Base-by-base conservation (phyloP, 2,329 filamentous ascomycete species). In the Sporothrix inflata region DNA sequence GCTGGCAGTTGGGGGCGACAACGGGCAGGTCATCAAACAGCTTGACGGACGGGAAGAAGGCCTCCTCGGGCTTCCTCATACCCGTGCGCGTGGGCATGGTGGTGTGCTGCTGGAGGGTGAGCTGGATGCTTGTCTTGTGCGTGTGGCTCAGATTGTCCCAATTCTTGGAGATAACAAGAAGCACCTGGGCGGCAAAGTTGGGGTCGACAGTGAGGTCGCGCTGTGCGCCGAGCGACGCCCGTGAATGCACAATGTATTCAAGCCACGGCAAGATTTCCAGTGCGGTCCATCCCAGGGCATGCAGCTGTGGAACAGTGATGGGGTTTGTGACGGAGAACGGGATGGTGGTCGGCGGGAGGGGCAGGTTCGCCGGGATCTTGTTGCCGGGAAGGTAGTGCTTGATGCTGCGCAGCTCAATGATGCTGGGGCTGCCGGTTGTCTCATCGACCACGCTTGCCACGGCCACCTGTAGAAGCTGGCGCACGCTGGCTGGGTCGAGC, bases 31-130 rank as follows among this genome's bases (percentile, higher is more conserved):
- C 96, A 74, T 98, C 94, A 78, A 99, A 99, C 0, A 99, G 84
- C 79, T 94, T 96, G 49, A 99, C 96, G n/a, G 89, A 92, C 1
- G 93, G 90, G 78, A 99, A 98, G 80, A 98, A 99, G 0, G 96
- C 91, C 75, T 98, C 94, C 3, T 85, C 83, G 4, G 96, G 96
- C 76, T 88, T 92, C 76, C 86, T 91, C 94, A 99, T 97, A 8
- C 96, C 96, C 75, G 91, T 82, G 79, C 94, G 98, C 0, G 96
- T 98, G 0, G 96, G 96, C 78, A 99, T 93, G 38, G 97, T 88
- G 0, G 93, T 88, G 67, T 91, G 86, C 1, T 86, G 83, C 70
- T 89, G 87, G 3, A 98, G 83, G 4, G 94, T 81, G 19, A 87
- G 84, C 8, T 88, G 82, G 4, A 97, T 85, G 0, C 87, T 88